These are phyloP conservation scores for Afroboletus lepidellus DNA, from an alignment of 1,284 basidiomycete species.

Conservation along the genomic window DNA sequence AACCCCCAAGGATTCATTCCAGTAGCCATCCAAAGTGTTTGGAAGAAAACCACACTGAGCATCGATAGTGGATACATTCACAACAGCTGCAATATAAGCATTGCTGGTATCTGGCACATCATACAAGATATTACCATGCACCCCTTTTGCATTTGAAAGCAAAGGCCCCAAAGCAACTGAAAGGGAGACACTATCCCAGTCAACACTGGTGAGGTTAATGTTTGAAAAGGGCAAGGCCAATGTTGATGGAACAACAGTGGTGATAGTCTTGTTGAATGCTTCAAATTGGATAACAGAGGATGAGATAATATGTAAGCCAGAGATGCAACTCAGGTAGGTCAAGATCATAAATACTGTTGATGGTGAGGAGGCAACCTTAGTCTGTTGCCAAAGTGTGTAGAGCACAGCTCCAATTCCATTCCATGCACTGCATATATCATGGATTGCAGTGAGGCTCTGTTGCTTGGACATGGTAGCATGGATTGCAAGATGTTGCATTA, in stretches of 20 bases:
- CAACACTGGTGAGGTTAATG: neutral
- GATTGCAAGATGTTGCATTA: slow-evolving; percentile 4
- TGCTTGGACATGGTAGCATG: neutral
- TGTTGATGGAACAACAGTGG: neutral
- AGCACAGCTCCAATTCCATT: slow-evolving; percentile 19
- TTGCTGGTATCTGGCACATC: slow-evolving; percentile 5
- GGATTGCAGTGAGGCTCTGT: slow-evolving; percentile 17
- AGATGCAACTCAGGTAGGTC: slow-evolving; percentile 12
- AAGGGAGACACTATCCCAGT: slow-evolving; percentile 6
- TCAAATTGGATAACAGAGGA: slow-evolving; percentile 24
- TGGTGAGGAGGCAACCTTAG: slow-evolving; percentile 1
- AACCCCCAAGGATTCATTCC: neutral
- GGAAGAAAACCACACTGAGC: slow-evolving; percentile 15
- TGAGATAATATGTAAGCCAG: slow-evolving; percentile 20
- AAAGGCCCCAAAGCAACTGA: neutral
- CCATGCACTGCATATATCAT: slow-evolving; percentile 21
- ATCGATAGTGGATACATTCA: slow-evolving; percentile 13
- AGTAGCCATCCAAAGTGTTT: neutral
- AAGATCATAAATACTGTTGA: neutral
- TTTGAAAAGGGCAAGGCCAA: slow-evolving; percentile 6
- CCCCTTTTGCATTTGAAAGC: slow-evolving; percentile 8
- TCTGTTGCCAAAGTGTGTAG: slow-evolving; percentile 18
- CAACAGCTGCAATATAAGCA: slow-evolving; percentile 3
- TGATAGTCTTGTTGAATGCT: slow-evolving; percentile 4
- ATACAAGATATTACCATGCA: slow-evolving; percentile 13